phyloP scores from a whole-genome alignment of 768 basidiomycete genomes.

The Exsudoporus frostii region DNA sequence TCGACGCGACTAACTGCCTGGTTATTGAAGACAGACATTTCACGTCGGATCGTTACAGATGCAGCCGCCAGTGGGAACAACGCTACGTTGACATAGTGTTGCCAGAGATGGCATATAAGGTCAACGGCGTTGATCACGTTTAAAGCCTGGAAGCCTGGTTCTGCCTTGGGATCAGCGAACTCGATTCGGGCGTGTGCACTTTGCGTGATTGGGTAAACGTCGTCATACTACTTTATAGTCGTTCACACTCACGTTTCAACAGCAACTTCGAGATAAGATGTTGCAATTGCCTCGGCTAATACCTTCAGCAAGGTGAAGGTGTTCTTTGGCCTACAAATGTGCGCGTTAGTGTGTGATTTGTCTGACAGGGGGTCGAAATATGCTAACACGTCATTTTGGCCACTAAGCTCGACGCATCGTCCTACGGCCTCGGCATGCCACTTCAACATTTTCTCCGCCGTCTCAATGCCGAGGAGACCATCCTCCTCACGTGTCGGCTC shows the following conservation, averaged over 20 bases:
- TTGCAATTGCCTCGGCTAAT: constrained; percentile 81
- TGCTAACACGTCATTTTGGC: constrained; percentile 79
- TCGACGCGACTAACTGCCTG: constrained; percentile 84
- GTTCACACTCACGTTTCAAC: constrained; percentile 78
- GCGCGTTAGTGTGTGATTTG: constrained; percentile 4
- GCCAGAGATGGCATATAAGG: constrained; percentile 94
- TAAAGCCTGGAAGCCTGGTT: constrained; percentile 75
- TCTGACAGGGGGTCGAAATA: not conserved
- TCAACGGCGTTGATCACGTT: constrained; percentile 68
- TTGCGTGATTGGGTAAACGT: constrained; percentile 6
- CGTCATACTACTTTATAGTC: not conserved
- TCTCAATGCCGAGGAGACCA: constrained; percentile 68
- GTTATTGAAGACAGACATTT: constrained; percentile 91
- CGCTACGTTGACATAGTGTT: constrained; percentile 90
- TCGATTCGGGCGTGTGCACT: constrained; percentile 76
- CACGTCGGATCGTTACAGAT: constrained; percentile 83
- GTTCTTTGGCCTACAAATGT: constrained; percentile 72
- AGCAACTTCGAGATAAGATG: constrained; percentile 85
- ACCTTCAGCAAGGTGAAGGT: constrained; percentile 79
- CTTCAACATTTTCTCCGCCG: constrained; percentile 87
- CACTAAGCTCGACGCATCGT: constrained; percentile 86
- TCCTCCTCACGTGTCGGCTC: constrained; percentile 79
- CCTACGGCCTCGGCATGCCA: constrained; percentile 99
- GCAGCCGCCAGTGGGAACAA: constrained; percentile 82
- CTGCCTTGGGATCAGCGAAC: constrained; percentile 66